Evolutionary conservation across 352 stramenopile genomes (phyloP).

Genomic region (Phytophthora fragariae): DNA sequence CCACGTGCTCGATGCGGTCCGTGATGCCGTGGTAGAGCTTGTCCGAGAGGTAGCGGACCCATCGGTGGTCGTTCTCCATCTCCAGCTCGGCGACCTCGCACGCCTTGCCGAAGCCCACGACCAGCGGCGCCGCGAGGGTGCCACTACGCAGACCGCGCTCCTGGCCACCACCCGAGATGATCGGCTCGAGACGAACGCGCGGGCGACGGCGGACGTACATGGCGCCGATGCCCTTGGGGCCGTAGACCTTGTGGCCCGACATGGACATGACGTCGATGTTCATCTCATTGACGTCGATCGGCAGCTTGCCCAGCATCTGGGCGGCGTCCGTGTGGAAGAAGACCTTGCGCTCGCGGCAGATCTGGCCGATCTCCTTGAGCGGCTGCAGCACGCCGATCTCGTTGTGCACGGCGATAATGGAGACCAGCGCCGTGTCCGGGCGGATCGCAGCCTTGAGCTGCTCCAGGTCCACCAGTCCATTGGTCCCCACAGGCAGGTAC

Average conservation of each 20-base stretch:
- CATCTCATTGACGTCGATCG: slow-evolving; percentile 98
- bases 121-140: slow-evolving; percentile 80
- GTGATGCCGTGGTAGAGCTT: slow-evolving; percentile 93
- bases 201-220: slow-evolving; percentile 97
- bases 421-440: slow-evolving; percentile 96
- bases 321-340: slow-evolving; percentile 99
- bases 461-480: slow-evolving; percentile 96
- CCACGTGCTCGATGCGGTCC: slow-evolving; percentile 91
- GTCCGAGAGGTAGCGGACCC: slow-evolving; percentile 95
- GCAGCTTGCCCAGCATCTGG: slow-evolving; percentile 98
- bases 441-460: slow-evolving; percentile 95
- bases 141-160: slow-evolving; percentile 97
- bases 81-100: slow-evolving; percentile 94
- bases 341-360: slow-evolving; percentile 93
- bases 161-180: slow-evolving; percentile 98
- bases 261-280: slow-evolving; percentile 99
- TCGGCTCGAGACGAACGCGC: slow-evolving; percentile 96
- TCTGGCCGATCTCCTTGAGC: slow-evolving; percentile 96
- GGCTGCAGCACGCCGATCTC: slow-evolving; percentile 99
- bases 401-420: slow-evolving; percentile 99
- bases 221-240: slow-evolving; percentile 98
- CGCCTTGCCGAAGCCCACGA: slow-evolving; percentile 90
- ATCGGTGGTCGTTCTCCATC: slow-evolving; percentile 96
- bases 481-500: slow-evolving; percentile 94
- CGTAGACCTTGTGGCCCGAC: slow-evolving; percentile 98